A percentile compares a stretch with the other conserved stretches of the same genome.
Conservation (phyloP, 805 yeast genomes). For the Metschnikowia similis region DNA sequence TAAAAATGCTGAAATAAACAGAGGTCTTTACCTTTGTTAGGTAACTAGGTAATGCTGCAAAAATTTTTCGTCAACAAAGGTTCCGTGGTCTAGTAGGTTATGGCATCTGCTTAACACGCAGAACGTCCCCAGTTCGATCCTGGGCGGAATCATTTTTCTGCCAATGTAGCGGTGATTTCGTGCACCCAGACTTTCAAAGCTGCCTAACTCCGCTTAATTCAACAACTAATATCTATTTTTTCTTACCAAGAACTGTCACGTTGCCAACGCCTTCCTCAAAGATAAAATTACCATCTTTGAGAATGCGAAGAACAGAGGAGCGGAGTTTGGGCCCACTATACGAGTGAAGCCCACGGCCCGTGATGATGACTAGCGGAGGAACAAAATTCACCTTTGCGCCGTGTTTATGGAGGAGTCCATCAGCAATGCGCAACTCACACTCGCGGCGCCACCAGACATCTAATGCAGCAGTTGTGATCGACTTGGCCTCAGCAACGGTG, state of each 20-base stretch:
- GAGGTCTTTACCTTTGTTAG: too few species aligned
- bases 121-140: slow-evolving; percentile 26
- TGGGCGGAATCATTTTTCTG: slow-evolving; percentile 20
- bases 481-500: slow-evolving; percentile 44
- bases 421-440: slow-evolving; percentile 32
- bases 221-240: background rate
- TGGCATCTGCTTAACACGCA: slow-evolving; percentile 26
- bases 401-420: slow-evolving; percentile 33
- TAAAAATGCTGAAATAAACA: too few species aligned
- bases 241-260: slow-evolving; percentile 43
- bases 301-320: slow-evolving; percentile 35
- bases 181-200: background rate
- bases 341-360: slow-evolving; percentile 74
- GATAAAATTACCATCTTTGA: slow-evolving; percentile 35
- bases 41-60: background rate
- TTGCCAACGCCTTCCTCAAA: slow-evolving; percentile 46
- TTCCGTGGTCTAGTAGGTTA: slow-evolving; percentile 24
- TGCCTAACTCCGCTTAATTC: background rate
- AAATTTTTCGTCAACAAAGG: background rate
- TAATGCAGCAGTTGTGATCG: slow-evolving; percentile 32
- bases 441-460: slow-evolving; percentile 65
- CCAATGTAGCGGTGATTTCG: background rate
- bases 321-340: slow-evolving; percentile 49
- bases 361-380: slow-evolving; percentile 45
- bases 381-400: slow-evolving; percentile 38